Base-by-base conservation (phyloP, 805 yeast genomes). In the Sugiyamaella lignohabitans region DNA sequence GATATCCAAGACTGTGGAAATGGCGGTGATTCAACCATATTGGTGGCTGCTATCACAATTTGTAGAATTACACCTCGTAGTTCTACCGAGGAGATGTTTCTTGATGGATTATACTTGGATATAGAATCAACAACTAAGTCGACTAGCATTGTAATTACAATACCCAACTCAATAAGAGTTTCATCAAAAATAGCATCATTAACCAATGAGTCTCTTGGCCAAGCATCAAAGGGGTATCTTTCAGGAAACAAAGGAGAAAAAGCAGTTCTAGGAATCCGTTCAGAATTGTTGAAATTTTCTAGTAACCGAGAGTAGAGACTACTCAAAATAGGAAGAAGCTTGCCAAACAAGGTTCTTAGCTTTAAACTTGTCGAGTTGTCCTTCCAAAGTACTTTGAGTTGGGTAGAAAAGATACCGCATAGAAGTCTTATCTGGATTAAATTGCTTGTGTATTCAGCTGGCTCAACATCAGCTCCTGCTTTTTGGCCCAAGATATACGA, bases 151-250 rank as follows among this genome's bases (percentile, higher is more conserved):
- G 80, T 70, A 42, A 59, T 51, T n/a, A 84, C 67, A 14, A 82
- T 73, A 4, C 82, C 70, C 42, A 86, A 60, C 59, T 87, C 96
- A 37, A 84, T 67, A 45, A 87, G 66, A 2, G 83, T 70, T 60
- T 87, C 96, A 22, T 80, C 86, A 47, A 84, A 70, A 1, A 73
- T 68, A 53, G 80, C 84, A 51, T 82, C 85, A 52, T 79, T 77
- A 17, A 85, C 84, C 38, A 80, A 70, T 0, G 94, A 82, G 59
- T 87, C 95, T 53, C 84, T 75, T 0, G 89, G 78, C 24, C 71
- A 58, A 38, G 78, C 81, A 41, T 66, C 65, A 58, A 82, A 81
- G 16, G 95, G 95, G 93, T 27, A 27, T 8, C 14, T 27, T 8
- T 27, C 32, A 8, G 32, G 95, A 68, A 87, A 88, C 36, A 62